Evolutionary conservation across 148 eudicot genomes (phyloP).

Genomic region (Fallopia convolvulus): DNA sequence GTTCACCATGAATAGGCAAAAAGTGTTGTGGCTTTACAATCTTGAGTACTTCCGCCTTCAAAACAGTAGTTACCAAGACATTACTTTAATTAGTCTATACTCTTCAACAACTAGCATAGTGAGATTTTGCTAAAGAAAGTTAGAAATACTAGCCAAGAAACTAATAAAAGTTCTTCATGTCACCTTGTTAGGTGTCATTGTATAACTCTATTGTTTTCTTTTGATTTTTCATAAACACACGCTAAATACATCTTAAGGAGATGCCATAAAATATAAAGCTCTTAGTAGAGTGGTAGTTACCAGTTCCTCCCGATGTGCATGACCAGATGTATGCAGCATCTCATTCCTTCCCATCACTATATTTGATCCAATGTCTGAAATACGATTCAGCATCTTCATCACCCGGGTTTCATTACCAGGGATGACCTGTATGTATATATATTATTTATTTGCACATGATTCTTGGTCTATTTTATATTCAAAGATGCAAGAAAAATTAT

Average conservation of each 20-base stretch:
- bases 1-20: conserved; percentile 94
- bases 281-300: conserved; percentile 26
- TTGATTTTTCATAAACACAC: background rate
- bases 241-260: background rate
- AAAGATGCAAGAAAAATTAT: background rate
- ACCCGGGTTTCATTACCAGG: conserved; percentile 91
- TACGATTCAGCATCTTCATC: conserved; percentile 94
- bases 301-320: conserved; percentile 83
- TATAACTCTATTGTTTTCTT: background rate
- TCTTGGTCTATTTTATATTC: background rate
- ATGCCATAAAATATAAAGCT: background rate
- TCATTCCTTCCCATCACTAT: conserved; percentile 86
- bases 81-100: background rate
- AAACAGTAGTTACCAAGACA: conserved; percentile 13
- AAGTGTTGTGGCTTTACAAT: conserved; percentile 99
- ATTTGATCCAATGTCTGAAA: conserved; percentile 89
- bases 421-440: conserved; percentile 51
- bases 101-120: background rate
- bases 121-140: background rate
- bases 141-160: background rate
- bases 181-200: background rate
- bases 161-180: background rate
- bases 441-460: background rate
- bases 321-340: conserved; percentile 93
- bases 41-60: conserved; percentile 80